Evolutionary conservation across 441 rosid species (phyloP).

Genomic region (Erysimum cheiri): DNA sequence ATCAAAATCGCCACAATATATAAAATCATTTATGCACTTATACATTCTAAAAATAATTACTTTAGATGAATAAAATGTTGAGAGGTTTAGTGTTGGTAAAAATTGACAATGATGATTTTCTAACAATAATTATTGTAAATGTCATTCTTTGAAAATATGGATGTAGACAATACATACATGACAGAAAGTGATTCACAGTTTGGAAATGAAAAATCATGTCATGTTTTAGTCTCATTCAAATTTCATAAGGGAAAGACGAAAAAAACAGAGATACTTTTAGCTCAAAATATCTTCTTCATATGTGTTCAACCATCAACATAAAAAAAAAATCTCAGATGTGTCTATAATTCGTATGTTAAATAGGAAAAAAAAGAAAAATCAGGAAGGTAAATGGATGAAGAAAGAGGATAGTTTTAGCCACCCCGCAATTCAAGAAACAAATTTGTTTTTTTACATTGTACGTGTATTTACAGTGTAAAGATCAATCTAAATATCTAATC

Average conservation of each 20-base stretch:
- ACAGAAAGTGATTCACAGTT: background rate
- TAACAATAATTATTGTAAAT: background rate
- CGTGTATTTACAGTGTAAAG: constrained; percentile 5
- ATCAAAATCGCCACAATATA: too few species aligned
- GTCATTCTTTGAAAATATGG: background rate
- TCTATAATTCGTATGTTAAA: background rate
- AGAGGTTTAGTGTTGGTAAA: background rate
- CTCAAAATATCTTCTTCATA: constrained; percentile 5
- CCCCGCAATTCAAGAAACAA: constrained; percentile 11
- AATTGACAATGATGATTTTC: background rate
- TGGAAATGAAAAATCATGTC: constrained; percentile 31
- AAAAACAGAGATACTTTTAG: background rate
- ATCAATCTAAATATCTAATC: constrained; percentile 34
- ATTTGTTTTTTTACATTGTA: background rate
- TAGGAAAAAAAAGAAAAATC: background rate
- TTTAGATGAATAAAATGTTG: background rate
- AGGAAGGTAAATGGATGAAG: background rate
- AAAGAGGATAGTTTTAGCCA: constrained; percentile 2
- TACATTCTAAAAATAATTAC: too few species aligned
- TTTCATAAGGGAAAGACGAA: background rate
- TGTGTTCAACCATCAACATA: background rate
- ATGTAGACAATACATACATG: constrained; percentile 20
- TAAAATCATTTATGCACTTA: too few species aligned
- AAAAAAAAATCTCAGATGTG: background rate
- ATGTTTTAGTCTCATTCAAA: constrained; percentile 8